Base-by-base conservation (phyloP, 2,329 filamentous ascomycete genomes). In the Phaeosphaeriaceae sp. region DNA sequence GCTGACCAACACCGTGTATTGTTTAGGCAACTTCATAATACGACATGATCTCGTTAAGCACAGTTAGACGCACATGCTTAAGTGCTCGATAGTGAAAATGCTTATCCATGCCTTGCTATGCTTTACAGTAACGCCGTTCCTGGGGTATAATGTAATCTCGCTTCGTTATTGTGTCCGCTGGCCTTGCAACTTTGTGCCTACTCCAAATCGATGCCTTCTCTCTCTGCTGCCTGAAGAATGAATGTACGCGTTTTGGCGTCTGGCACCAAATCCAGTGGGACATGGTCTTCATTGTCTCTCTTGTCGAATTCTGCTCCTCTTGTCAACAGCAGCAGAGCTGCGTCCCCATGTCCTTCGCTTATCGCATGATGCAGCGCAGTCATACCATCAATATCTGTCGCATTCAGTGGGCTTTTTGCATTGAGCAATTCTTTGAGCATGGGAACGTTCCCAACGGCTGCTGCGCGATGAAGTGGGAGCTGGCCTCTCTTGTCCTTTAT, bases 291-390 rank as follows among this genome's bases (percentile, higher is more conserved):
- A 3, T 63, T 72, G 66, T 93, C 91, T 73, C 83, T 87, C 76
- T 91, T 92, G 56, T 89, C 87, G 11, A 82, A 82, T 67, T 96
- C 92, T 0, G 92, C 92, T 0, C 94, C 94, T 3, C 87, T 87
- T 67, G 90, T 95, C 32, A 99, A 76, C 53, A 99, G 76, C 16
- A 87, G 81, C 38, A 97, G 79, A 0, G 94, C 94, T 3, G 90
- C 86, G 72, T 97, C 92, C 1, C 92, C 85, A 69, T 86, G 82
- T 0, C 85, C 85, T 67, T 94, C 90, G 2, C 88, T 87, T 58
- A 92, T 77, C 11, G 90, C 77, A 69, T 99, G 94, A 75, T 99
- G 94, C 64, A 99, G 78, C 3, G 94, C 88, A 18, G 94, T 97
- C 70, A 89, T 86, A 1, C 93, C 93, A 60, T 91, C 86, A 29